Conservation (phyloP, 2,329 filamentous ascomycete species). For the Apiospora rasikravindrae region DNA sequence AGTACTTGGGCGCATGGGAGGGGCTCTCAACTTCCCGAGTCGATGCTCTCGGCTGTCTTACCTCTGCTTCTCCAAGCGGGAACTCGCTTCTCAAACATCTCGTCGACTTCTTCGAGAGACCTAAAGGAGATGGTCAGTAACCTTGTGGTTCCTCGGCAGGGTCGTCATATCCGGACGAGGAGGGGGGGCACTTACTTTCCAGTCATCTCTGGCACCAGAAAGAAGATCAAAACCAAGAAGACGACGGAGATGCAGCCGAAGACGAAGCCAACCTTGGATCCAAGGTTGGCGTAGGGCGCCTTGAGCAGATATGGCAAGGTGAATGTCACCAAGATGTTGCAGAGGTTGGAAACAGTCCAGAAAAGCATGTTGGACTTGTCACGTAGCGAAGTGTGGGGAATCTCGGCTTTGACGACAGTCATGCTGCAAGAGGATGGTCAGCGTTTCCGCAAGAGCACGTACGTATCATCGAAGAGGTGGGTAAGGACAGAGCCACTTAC, state of each 20-base stretch:
- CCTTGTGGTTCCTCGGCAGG: neutral
- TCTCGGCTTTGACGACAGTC: neutral
- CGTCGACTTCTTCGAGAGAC: neutral
- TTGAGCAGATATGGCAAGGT: neutral
- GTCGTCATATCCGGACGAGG: fast-evolving
- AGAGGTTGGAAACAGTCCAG: neutral
- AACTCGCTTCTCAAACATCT: neutral
- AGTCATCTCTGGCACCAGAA: neutral
- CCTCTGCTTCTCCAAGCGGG: neutral
- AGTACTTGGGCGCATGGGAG: neutral
- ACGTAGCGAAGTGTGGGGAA: neutral
- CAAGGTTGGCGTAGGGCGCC: neutral
- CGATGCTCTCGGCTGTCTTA: neutral
- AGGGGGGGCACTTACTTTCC: neutral
- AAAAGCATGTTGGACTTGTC: constrained; percentile 4
- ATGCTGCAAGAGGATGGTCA: neutral
- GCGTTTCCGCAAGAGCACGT: no score
- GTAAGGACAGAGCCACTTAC: neutral
- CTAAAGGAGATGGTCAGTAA: neutral
- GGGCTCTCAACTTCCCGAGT: neutral
- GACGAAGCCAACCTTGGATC: neutral
- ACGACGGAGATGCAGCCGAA: neutral
- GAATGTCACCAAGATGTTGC: neutral
- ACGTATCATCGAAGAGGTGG: no score
- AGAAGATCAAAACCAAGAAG: neutral